Conservation (phyloP, 192 early-diverging fungal species). For the Backusella macrospora region DNA sequence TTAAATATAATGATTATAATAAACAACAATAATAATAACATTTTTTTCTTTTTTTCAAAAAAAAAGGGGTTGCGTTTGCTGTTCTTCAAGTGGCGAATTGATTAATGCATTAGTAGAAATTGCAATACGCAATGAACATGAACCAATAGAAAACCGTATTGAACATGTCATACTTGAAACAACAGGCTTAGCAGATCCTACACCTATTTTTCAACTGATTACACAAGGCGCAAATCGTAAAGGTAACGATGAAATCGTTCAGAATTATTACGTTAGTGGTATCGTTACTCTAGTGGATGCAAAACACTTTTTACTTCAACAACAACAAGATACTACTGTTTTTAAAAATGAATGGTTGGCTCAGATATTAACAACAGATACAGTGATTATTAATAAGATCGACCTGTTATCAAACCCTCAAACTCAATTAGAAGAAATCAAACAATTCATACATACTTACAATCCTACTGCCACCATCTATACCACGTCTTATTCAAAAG, state of each 20-base stretch:
- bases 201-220: constrained; percentile 36
- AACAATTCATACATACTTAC: constrained; percentile 4
- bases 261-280: constrained; percentile 29
- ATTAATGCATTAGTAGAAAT: constrained; percentile 32
- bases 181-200: constrained; percentile 46
- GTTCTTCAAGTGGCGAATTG: constrained; percentile 35
- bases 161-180: constrained; percentile 45
- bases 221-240: constrained; percentile 30
- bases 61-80: constrained; percentile 32
- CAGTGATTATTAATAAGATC: constrained; percentile 38
- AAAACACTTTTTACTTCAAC: constrained; percentile 29
- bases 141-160: constrained; percentile 25
- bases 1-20: background rate
- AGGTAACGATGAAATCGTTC: constrained; percentile 20
- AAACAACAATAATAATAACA: background rate
- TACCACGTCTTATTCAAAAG: constrained; percentile 22
- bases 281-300: constrained; percentile 43
- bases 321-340: background rate
- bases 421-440: background rate
- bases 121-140: constrained; percentile 25
- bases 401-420: constrained; percentile 30
- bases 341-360: constrained; percentile 13
- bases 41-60: background rate
- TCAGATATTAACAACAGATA: constrained; percentile 44
- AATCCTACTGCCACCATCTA: constrained; percentile 19